Conservation (phyloP, 768 basidiomycete species). For the Trametes meyenii region DNA sequence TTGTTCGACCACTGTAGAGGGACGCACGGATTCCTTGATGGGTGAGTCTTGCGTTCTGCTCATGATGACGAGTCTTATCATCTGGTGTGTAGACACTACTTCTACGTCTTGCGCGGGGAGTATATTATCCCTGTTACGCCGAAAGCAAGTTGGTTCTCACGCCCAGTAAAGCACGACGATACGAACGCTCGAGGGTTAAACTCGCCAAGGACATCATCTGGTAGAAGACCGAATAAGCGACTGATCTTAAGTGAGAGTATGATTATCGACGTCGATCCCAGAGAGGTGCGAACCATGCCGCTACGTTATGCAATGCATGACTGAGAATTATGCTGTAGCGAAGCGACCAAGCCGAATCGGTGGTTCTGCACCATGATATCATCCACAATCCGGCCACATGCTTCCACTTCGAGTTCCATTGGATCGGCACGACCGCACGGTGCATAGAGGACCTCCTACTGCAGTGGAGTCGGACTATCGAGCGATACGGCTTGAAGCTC, state of each 20-base stretch:
- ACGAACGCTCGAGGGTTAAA: slow-evolving; percentile 30
- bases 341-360: slow-evolving; percentile 87
- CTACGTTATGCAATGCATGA: not conserved
- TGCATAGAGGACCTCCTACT: slow-evolving; percentile 88
- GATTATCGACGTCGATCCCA: slow-evolving; percentile 84
- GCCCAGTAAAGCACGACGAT: slow-evolving; percentile 48
- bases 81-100: slow-evolving; percentile 67
- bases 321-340: slow-evolving; percentile 42
- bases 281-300: slow-evolving; percentile 51
- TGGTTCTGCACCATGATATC: slow-evolving; percentile 90
- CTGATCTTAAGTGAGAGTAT: slow-evolving; percentile 86
- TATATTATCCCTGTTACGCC: slow-evolving; percentile 73
- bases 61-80: not conserved
- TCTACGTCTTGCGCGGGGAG: slow-evolving; percentile 81
- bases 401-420: slow-evolving; percentile 97
- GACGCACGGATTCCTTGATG: slow-evolving; percentile 84
- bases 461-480: slow-evolving; percentile 79
- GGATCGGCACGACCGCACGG: slow-evolving; percentile 93
- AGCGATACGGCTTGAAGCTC: slow-evolving; percentile 87
- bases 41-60: slow-evolving; percentile 48
- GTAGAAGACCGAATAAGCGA: slow-evolving; percentile 51
- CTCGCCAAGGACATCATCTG: slow-evolving; percentile 16
- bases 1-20: slow-evolving; percentile 83
- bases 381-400: slow-evolving; percentile 94
- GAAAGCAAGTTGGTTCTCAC: slow-evolving; percentile 67